Conservation (phyloP, 2,329 filamentous ascomycete species). For the Talaromyces sp. region DNA sequence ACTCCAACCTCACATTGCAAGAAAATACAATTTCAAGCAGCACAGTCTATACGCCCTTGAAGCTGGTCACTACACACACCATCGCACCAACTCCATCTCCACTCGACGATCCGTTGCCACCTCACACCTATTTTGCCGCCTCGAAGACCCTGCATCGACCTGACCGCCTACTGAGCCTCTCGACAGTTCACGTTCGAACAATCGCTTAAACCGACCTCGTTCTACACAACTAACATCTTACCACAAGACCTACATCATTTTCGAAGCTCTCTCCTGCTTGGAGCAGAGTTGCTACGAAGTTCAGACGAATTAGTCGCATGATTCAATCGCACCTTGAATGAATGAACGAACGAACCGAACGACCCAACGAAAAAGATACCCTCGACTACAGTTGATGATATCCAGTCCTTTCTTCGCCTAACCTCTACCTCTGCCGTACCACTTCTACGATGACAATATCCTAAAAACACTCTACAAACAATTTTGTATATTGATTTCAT, state of each 20-base stretch:
- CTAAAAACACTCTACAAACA: background rate
- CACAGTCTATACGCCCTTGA: background rate
- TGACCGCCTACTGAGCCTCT: constrained; percentile 2
- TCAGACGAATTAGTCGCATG: background rate
- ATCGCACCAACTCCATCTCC: background rate
- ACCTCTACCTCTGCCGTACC: background rate
- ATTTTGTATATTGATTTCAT: constrained; percentile 19
- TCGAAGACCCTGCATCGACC: constrained; percentile 7
- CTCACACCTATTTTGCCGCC: constrained; percentile 3
- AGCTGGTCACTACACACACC: background rate
- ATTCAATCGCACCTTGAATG: constrained; percentile 13
- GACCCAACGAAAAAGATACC: constrained; percentile 2
- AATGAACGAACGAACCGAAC: constrained; percentile 7
- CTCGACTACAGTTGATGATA: constrained; percentile 7
- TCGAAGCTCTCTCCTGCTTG: constrained; percentile 2
- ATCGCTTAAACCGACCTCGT: background rate
- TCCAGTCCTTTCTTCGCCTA: background rate
- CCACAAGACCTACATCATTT: background rate
- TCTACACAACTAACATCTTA: background rate
- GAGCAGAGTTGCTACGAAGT: constrained; percentile 3
- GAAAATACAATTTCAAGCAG: background rate
- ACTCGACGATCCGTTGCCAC: constrained; percentile 16
- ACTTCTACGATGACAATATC: background rate
- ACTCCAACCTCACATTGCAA: background rate
- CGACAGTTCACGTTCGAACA: background rate